Evolutionary conservation across 305 asterid species (phyloP).

Genomic region (Nicotiana rustica): DNA sequence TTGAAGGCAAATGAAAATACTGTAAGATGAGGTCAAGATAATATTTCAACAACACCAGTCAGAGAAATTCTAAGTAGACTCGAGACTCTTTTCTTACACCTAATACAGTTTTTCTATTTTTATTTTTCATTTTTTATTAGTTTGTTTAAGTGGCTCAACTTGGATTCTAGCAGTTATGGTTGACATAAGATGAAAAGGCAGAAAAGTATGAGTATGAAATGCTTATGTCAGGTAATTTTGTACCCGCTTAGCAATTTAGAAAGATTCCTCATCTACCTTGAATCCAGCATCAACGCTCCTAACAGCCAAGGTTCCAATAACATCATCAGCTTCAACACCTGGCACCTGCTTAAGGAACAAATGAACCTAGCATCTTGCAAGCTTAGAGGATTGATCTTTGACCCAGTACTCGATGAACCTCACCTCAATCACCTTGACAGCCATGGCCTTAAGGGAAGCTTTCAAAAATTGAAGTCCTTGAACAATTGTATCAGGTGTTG

Average conservation of each 20-base stretch:
- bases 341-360: constrained; percentile 74
- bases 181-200: constrained; percentile 12
- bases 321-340: constrained; percentile 99
- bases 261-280: constrained; percentile 60
- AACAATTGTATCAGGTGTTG: constrained; percentile 96
- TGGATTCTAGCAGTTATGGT: constrained; percentile 25
- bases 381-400: constrained; percentile 21
- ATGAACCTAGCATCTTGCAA: constrained; percentile 36
- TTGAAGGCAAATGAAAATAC: constrained; percentile 27
- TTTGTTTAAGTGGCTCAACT: constrained; percentile 7
- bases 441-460: constrained; percentile 96
- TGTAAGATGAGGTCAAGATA: constrained; percentile 16
- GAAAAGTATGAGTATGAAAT: background rate
- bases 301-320: constrained; percentile 89
- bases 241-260: constrained; percentile 14
- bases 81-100: background rate
- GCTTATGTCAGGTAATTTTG: constrained; percentile 22
- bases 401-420: constrained; percentile 31
- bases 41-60: constrained; percentile 9
- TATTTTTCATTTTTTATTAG: background rate
- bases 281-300: constrained; percentile 85
- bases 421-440: constrained; percentile 97
- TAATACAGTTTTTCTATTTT: background rate
- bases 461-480: constrained; percentile 97
- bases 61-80: constrained; percentile 28